Base-by-base conservation (phyloP, 495 filamentous ascomycete genomes). In the Eremomyces bilateralis region DNA sequence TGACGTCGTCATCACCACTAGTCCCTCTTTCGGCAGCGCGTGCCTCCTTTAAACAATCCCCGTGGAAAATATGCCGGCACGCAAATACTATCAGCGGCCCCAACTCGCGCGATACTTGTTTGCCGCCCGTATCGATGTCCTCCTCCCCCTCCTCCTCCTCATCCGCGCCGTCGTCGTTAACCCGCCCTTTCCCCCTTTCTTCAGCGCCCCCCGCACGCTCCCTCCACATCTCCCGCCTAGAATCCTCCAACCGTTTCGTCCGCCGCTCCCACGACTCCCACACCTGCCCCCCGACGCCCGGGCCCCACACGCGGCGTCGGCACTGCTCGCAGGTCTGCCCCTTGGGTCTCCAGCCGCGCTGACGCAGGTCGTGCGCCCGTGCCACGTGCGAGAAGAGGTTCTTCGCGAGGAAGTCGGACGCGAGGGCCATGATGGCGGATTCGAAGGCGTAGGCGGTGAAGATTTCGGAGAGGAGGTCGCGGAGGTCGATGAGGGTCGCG, bases 401-500 rank as follows among this genome's bases (percentile, higher is more conserved):
- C 41, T 83, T 76, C 38, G 93, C 84, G 1, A 97, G 60, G 40
- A 97, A 68, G 13, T 70, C 66, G 52, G 83, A 85, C 8, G 90
- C 80, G 11, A 97, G 69, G 1, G 67, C 62, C 15, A 95, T 63
- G 10, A 97, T 75, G 3, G 76, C 79, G 45, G 80, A 74, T 51
- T 95, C 90, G 50, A 93, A 93, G 0, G 81, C 71, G 47, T 97
- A 95, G 0, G 90, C 84, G 1, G 85, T 73, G 53, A 97, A 97
- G 30, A 97, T 82, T 4, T 80, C 80, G 1, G 70, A 61, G 2
- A 97, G 65, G 1, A 94, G 83, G 28, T 69, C 64, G 17, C 90
- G 75, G 10, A 97, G 62, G 47, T 95, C 83, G 3, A 78, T 73
- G 0, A 95, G 67, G 18, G 76, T 85, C 0, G 88, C 81, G 1